Evolutionary conservation across 441 rosid genomes (phyloP).

Genomic region (Cnidoscolus chayamansa): DNA sequence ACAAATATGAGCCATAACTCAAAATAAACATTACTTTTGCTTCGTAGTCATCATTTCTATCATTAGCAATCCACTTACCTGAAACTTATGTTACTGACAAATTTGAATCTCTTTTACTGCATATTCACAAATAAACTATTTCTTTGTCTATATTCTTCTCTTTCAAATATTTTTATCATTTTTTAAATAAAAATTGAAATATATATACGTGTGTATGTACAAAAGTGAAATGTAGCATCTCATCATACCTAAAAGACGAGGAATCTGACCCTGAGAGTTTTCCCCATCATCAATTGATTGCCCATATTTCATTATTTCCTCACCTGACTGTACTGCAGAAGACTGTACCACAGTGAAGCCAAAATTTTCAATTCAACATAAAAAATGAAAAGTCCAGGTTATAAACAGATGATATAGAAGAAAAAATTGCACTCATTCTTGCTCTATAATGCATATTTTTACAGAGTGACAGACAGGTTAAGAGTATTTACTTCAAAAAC

Average conservation of each 20-base stretch:
- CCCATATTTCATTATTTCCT: conserved; percentile 75
- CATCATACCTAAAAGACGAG: conserved; percentile 70
- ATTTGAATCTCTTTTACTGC: not conserved
- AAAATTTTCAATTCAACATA: not conserved
- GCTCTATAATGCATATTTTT: not conserved
- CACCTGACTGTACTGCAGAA: conserved; percentile 74
- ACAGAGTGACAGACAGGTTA: not conserved
- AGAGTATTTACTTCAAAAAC: not conserved
- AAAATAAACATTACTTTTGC: not conserved
- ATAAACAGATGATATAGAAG: not conserved
- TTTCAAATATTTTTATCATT: not conserved
- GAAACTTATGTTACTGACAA: not conserved
- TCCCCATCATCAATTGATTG: conserved; percentile 63
- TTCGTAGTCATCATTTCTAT: not conserved
- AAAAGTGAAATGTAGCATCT: not conserved
- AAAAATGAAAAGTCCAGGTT: conserved; percentile 2
- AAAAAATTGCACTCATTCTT: not conserved
- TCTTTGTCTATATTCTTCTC: not conserved
- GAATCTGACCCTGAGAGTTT: conserved; percentile 60
- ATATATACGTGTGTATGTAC: not conserved
- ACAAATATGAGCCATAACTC: too few relatives aligned
- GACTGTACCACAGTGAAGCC: conserved; percentile 39
- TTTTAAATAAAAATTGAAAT: too few relatives aligned
- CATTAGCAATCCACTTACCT: not conserved
- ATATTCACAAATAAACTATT: not conserved